These are phyloP conservation scores for Artomyces pyxidatus DNA, from an alignment of 768 basidiomycete genomes.

Conservation along the genomic window DNA sequence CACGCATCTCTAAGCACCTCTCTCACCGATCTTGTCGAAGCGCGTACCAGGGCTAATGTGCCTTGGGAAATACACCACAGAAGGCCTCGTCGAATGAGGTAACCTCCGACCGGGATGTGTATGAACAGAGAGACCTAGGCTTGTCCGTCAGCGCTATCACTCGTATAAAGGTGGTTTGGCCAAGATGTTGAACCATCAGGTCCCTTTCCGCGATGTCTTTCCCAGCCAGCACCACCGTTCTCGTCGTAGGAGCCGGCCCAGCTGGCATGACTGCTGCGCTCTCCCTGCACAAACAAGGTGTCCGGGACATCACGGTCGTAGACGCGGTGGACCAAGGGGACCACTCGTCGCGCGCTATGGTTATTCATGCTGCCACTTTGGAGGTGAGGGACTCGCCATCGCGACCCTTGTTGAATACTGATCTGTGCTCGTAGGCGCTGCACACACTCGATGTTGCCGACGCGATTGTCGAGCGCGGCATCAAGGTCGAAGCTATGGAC, in stretches of 20 bases:
- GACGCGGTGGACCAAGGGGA: conserved; percentile 28
- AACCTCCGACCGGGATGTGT: no score
- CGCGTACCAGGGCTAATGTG: no score
- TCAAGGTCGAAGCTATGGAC: conserved; percentile 21
- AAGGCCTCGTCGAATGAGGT: no score
- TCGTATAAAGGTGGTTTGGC: no score
- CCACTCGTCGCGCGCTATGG: conserved; percentile 35
- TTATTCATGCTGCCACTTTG: conserved; percentile 44
- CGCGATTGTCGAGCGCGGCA: conserved; percentile 29
- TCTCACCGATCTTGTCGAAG: no score
- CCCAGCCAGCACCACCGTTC: conserved; percentile 31
- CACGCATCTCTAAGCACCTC: no score
- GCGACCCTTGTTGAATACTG: conserved; percentile 15
- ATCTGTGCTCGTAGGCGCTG: conserved; percentile 35
- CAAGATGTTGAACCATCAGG: no score
- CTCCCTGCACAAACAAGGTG: conserved; percentile 35
- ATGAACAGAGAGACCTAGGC: no score
- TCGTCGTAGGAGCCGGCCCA: conserved; percentile 46
- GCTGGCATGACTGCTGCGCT: conserved; percentile 39
- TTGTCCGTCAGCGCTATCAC: no score
- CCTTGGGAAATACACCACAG: no score
- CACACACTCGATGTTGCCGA: conserved; percentile 37
- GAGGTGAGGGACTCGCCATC: conserved; percentile 30
- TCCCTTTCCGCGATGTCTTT: no score
- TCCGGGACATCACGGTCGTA: conserved; percentile 35